Evolutionary conservation across 306 rosid genomes (phyloP).

Genomic region (Abrus pulchellus): DNA sequence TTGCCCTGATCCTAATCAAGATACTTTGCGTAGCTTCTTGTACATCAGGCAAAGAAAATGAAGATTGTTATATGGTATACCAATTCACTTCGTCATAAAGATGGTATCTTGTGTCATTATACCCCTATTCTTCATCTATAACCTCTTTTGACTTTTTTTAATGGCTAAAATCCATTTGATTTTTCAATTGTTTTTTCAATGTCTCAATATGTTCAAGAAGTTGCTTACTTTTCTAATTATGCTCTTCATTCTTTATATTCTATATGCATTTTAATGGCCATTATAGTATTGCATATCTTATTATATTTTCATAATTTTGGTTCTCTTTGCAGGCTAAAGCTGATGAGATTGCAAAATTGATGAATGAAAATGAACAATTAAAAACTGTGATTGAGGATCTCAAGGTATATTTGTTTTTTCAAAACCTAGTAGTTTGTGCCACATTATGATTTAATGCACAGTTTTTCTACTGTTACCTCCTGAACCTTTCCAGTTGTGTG

Average conservation of each 20-base stretch:
- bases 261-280: slow-evolving; percentile 31
- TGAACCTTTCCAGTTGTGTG: slow-evolving; percentile 13
- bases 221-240: slow-evolving; percentile 32
- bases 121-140: slow-evolving; percentile 32
- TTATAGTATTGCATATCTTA: slow-evolving; percentile 25
- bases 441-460: slow-evolving; percentile 23
- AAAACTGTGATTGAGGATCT: slow-evolving; percentile 79
- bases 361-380: slow-evolving; percentile 95
- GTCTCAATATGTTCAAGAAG: slow-evolving; percentile 32
- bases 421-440: slow-evolving; percentile 15
- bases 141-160: slow-evolving; percentile 23
- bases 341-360: slow-evolving; percentile 92
- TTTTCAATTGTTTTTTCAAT: neutral
- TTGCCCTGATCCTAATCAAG: neutral
- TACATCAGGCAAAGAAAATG: slow-evolving; percentile 4
- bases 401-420: slow-evolving; percentile 65
- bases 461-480: slow-evolving; percentile 14
- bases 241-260: slow-evolving; percentile 38
- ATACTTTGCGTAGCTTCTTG: slow-evolving; percentile 2
- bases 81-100: slow-evolving; percentile 25
- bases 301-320: slow-evolving; percentile 31
- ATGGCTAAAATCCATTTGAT: slow-evolving; percentile 8
- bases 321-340: slow-evolving; percentile 86
- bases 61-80: slow-evolving; percentile 21
- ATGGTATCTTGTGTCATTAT: slow-evolving; percentile 13